Base-by-base conservation (phyloP, 2,329 filamentous ascomycete species). In the Bipolaris bicolor region DNA sequence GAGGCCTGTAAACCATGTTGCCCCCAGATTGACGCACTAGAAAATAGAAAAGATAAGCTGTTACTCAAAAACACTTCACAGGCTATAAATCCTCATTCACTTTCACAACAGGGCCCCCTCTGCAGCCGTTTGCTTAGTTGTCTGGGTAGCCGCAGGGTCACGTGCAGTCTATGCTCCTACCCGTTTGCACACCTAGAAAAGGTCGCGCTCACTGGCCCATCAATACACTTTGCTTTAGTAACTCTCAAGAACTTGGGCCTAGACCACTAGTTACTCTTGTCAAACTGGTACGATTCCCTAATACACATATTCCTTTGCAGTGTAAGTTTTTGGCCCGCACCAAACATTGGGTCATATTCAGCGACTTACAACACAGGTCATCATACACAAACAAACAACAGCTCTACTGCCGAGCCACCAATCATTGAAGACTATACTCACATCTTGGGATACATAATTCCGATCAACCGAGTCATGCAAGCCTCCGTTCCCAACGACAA, bases 141-240 rank as follows among this genome's bases (percentile, higher is more conserved):
- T n/a, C 16, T 22, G 20, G 36, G 18, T n/a, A 18, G 16, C 22
- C 41, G 45, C 26, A 26, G 22, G 31, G 20, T 34, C 45, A 54
- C n/a, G 44, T 49, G 51, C 16, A 40, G n/a, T n/a, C 7, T 7
- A 15, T 33, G n/a, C 43, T 15, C 22, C 10, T 29, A 13, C n/a
- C 37, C 37, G 52, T 54, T 49, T 49, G 52, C 36, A 49, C 15
- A 47, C 31, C 3, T 31, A 31, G 41, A 41, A 49, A 10, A 54
- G 15, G 7, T 29, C 24, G 51, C n/a, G 16, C 20, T 31, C 47
- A 24, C 26, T 9, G 13, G 13, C 22, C 3, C 18, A 3, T 41
- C 13, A 18, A 6, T 3, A 26, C 6, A 26, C 39, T 43, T 2
- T 26, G 22, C 18, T 2, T 26, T 6, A 24, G 15, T n/a, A n/a